Conservation (phyloP, 2,329 filamentous ascomycete genomes). For the Colletotrichum lentis region DNA sequence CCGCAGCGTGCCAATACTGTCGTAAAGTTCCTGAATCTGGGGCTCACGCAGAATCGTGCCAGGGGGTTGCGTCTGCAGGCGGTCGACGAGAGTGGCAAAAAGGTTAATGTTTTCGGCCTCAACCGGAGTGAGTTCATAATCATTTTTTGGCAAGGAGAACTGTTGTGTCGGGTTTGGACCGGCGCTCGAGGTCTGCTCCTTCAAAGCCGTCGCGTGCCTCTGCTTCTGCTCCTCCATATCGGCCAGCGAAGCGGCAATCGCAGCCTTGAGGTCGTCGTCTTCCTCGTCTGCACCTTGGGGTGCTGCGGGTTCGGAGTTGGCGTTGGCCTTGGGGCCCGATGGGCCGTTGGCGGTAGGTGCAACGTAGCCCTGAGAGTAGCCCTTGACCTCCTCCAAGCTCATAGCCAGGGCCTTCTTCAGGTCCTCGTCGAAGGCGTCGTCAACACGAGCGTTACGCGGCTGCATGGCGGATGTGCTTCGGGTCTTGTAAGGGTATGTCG, state of each 20-base stretch:
- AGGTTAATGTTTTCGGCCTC: constrained; percentile 98
- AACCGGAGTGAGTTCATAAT: constrained; percentile 91
- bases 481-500: constrained; percentile 67
- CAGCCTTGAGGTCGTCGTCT: constrained; percentile 90
- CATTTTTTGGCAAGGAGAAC: constrained; percentile 78
- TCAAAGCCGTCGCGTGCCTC: constrained; percentile 82
- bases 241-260: constrained; percentile 90
- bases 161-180: constrained; percentile 59
- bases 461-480: constrained; percentile 78
- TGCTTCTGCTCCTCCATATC: constrained; percentile 99
- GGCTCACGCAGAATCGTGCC: constrained; percentile 96
- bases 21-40: constrained; percentile 97
- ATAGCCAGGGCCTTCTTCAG: constrained; percentile 92
- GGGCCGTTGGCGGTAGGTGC: constrained; percentile 59
- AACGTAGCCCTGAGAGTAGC: constrained; percentile 76
- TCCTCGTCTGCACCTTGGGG: constrained; percentile 76
- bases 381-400: constrained; percentile 93
- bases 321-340: constrained; percentile 43
- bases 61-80: constrained; percentile 91
- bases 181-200: constrained; percentile 73
- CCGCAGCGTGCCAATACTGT: constrained; percentile 91
- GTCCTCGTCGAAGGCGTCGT: constrained; percentile 93
- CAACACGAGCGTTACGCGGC: constrained; percentile 85
- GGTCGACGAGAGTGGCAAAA: constrained; percentile 91
- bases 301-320: constrained; percentile 43